Evolutionary conservation across 108 stramenopile genomes (phyloP).

Genomic region (Nitzschia sp.): DNA sequence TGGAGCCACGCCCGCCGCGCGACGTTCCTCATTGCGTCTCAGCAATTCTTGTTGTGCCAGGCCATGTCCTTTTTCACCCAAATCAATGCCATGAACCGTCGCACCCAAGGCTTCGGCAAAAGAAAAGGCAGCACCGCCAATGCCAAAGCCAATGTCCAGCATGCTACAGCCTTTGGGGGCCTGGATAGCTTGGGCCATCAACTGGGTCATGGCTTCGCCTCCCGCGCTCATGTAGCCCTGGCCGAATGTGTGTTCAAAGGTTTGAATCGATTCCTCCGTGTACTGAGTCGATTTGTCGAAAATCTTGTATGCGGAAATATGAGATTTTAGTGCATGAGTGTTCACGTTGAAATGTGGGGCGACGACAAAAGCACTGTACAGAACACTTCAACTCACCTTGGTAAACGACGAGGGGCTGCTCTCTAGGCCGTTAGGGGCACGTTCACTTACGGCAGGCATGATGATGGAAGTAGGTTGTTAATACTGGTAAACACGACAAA

Average conservation of each 20-base stretch:
- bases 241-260: slow-evolving; percentile 26
- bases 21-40: not conserved
- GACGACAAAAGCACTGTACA: not conserved
- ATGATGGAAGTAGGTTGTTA: not conserved
- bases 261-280: slow-evolving; percentile 17
- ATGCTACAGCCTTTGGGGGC: not conserved
- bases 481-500: too few species aligned
- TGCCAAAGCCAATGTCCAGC: slow-evolving; percentile 26
- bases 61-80: slow-evolving; percentile 13
- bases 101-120: slow-evolving; percentile 24
- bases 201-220: slow-evolving; percentile 6
- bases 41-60: slow-evolving; percentile 11
- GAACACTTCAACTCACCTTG: not conserved
- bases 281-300: slow-evolving; percentile 26
- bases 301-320: not conserved
- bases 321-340: not conserved
- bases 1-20: not conserved
- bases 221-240: slow-evolving; percentile 29
- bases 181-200: not conserved
- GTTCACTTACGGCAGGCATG: not conserved
- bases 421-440: not conserved
- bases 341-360: not conserved
- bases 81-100: slow-evolving; percentile 18
- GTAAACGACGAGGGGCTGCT: not conserved
- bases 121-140: slow-evolving; percentile 21